Conservation (phyloP, 257 asterid genomes). For the Przewalskia tangutica region DNA sequence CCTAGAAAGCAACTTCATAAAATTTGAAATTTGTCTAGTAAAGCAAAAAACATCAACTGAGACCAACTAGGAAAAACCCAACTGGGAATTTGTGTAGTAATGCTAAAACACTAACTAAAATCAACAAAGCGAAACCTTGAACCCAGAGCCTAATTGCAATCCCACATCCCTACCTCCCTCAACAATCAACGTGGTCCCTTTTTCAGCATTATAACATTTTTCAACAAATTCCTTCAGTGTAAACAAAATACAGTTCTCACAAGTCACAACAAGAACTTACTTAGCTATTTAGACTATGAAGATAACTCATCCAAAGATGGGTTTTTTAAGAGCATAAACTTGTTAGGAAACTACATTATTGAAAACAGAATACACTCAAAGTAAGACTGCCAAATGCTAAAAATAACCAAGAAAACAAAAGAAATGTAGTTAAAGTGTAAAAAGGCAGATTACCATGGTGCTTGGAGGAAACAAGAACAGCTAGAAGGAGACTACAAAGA, state of each 20-base stretch:
- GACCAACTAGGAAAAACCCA: not conserved
- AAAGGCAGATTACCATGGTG: constrained; percentile 33
- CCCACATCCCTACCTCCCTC: not conserved
- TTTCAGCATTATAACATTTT: not conserved
- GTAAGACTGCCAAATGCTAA: not conserved
- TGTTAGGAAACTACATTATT: not conserved
- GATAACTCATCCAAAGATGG: not conserved
- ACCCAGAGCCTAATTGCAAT: not conserved
- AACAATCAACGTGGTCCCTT: not conserved
- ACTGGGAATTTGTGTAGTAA: not conserved
- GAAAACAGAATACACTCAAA: not conserved
- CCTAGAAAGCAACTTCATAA: not conserved
- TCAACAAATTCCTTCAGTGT: not conserved
- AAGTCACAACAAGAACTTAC: not conserved
- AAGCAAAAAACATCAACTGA: not conserved
- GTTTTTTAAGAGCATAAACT: not conserved
- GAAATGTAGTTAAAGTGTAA: not conserved
- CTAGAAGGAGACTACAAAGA: constrained; percentile 29
- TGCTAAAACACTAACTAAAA: not conserved
- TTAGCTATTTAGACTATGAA: not conserved
- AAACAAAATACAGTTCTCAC: not conserved
- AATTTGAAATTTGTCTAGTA: not conserved
- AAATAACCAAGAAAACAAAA: not conserved
- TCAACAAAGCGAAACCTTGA: not conserved
- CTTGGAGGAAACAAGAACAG: constrained; percentile 35